phyloP scores from a whole-genome alignment of 169 alveolate genomes.

The Plasmodium chabaudi region DNA sequence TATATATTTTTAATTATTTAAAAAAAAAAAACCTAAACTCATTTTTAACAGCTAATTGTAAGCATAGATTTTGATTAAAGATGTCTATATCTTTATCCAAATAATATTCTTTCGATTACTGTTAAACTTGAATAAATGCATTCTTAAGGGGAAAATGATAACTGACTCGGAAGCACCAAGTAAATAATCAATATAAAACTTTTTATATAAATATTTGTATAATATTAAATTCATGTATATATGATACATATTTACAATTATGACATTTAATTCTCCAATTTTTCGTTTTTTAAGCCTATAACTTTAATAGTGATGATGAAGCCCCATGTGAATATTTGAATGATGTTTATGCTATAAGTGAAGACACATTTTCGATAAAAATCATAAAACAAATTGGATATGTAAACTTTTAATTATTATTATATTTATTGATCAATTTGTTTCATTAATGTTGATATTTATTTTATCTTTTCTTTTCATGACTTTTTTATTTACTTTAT shows the following conservation, averaged over 20 bases:
- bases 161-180: constrained; percentile 78
- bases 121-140: neutral
- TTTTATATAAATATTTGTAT: neutral
- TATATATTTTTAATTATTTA: too few species aligned
- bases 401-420: constrained; percentile 18
- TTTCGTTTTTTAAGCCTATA: constrained; percentile 42
- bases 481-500: neutral
- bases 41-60: too few species aligned
- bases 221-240: constrained; percentile 3
- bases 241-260: neutral
- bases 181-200: constrained; percentile 9
- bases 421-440: neutral
- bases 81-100: too few species aligned
- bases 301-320: constrained; percentile 77
- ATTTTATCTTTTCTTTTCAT: neutral
- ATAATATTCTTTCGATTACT: neutral
- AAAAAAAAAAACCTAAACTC: too few species aligned
- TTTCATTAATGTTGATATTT: neutral
- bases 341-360: constrained; percentile 73
- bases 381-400: constrained; percentile 68
- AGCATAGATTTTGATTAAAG: too few species aligned
- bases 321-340: constrained; percentile 74
- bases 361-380: constrained; percentile 73
- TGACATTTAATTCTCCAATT: constrained; percentile 1
- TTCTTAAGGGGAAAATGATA: constrained; percentile 22